Evolutionary conservation across 768 basidiomycete genomes (phyloP), one percentile per base, ranked within the genome.

Genomic region (Crepidotus variabilis): DNA sequence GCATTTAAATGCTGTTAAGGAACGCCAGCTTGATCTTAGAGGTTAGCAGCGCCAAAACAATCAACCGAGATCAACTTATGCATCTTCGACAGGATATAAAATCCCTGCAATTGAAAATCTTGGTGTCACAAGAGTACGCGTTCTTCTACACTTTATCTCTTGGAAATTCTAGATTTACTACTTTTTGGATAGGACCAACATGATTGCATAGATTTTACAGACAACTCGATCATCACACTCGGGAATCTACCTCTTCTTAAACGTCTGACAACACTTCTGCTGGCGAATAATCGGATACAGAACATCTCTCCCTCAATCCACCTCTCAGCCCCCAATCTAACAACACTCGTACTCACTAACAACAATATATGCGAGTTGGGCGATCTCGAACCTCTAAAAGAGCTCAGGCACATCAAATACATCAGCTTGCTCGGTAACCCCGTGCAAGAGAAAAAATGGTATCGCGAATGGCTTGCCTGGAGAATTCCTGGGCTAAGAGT

Each of bases 81-180:
- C 61, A 63, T 63, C 58, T 46, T 57, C 62, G 65, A 63, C 71
- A 94, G 92, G 93, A 56, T 89, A 90, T 76, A 94, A 92, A 83
- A 94, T 95, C 62, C 93, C 94, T 53, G 84, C 90, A 55, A 96
- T 96, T 69, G 94, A 96, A 87, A 96, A 96, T 80, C 81, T 96
- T 62, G 94, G 93, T 79, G 90, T 94, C 60, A 92, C 93, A 71
- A 87, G 80, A 80, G 91, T 86, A 70, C 63, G 83, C 71, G 39
- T 56, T 51, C 61, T 59, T 60, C 55, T 63, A 10, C 22, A 28
- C 23, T 47, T 45, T 32, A 60, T 34, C 5, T 7, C 23, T 1
- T 11, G 18, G 48, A 46, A 45, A 39, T 54, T n/a, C 16, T 50
- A 65, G 65, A 47, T 67, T 60, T 45, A 56, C 53, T 50, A 34